Evolutionary conservation across 179 eudicot genomes (phyloP).

Genomic region (Amaranthus tricolor): DNA sequence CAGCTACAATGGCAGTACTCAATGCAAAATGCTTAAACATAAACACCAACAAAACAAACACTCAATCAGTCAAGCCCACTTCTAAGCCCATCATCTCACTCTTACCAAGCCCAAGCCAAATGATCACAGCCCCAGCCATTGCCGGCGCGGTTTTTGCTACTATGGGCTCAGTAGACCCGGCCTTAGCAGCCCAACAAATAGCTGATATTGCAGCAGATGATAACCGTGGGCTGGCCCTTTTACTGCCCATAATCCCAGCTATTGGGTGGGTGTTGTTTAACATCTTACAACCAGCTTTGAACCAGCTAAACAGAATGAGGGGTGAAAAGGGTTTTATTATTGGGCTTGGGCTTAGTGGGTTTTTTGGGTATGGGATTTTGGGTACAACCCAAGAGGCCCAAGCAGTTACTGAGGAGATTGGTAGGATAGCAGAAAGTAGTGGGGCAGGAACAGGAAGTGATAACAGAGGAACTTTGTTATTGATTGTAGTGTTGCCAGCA

Average conservation of each 20-base stretch:
- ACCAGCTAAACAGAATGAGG: slow-evolving; percentile 68
- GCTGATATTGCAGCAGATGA: slow-evolving; percentile 84
- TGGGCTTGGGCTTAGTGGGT: slow-evolving; percentile 72
- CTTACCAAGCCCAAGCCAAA: slow-evolving; percentile 17
- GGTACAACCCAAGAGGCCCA: slow-evolving; percentile 25
- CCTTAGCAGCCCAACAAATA: slow-evolving; percentile 79
- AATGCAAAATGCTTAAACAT: slow-evolving; percentile 43
- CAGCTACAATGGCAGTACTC: slow-evolving; percentile 40
- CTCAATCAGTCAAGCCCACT: slow-evolving; percentile 17
- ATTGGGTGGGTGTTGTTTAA: slow-evolving; percentile 81
- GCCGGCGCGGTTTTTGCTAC: slow-evolving; percentile 82
- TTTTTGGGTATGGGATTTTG: slow-evolving; percentile 40
- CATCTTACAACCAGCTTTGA: slow-evolving; percentile 79
- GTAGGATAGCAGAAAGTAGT: slow-evolving; percentile 37
- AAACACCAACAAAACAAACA: slow-evolving; percentile 31
- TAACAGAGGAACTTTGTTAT: slow-evolving; percentile 67
- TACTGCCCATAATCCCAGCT: slow-evolving; percentile 79
- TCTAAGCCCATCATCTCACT: slow-evolving; percentile 43
- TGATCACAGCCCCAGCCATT: slow-evolving; percentile 39
- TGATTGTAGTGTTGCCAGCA: slow-evolving; percentile 79
- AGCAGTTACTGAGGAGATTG: slow-evolving; percentile 37
- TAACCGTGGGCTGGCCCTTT: slow-evolving; percentile 79
- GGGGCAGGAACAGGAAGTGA: slow-evolving; percentile 35
- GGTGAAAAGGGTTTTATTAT: slow-evolving; percentile 45
- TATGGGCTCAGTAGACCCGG: slow-evolving; percentile 56